Base-by-base conservation (phyloP, 148 eudicot species). In the Chenopodium album region DNA sequence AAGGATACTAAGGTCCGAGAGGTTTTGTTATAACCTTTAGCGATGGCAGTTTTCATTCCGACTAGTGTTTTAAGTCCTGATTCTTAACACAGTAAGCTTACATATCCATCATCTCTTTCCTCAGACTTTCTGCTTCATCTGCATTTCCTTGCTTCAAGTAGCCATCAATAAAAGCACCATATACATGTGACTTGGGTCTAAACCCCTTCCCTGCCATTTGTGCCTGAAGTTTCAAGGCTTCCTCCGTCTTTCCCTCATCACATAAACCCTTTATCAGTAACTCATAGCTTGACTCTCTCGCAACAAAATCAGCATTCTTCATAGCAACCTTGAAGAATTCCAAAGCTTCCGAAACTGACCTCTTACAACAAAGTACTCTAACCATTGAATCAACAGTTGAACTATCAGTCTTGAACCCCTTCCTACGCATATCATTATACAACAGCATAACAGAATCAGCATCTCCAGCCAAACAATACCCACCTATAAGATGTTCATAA, bases 151-250 rank as follows among this genome's bases (percentile, higher is more conserved):
- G 85, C 80, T 90, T 90, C 28, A 64, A 71, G 62, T 92, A 89
- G 41, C 93, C 93, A 81, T 89, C 88, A 77, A 92, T 87, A 67
- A 92, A 95, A 78, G 88, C 85, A 64, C 74, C 77, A 72, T 93
- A 92, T 29, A 90, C 75, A 59, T 86, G 89, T 28, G 74, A 81
- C 86, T 85, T 79, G 4, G 93, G 97, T 81, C 79, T 82, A 74
- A 88, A 89, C 50, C 97, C 94, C 80, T 83, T 89, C 66, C 92
- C 92, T 32, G 92, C 91, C 98, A 94, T 94, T 87, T 91, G 90
- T 7, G 89, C 95, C 83, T 92, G 97, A 68, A 95, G 85, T 82
- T 84, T 79, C 71, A 90, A 71, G 23, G 93, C 97, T 80, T 90
- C 91, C 28, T 93, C 89, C 85, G 88, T 86, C 80, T 81, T 85